phyloP scores from a whole-genome alignment of 75 land plant species.

The Adiantum capillusveneris region DNA sequence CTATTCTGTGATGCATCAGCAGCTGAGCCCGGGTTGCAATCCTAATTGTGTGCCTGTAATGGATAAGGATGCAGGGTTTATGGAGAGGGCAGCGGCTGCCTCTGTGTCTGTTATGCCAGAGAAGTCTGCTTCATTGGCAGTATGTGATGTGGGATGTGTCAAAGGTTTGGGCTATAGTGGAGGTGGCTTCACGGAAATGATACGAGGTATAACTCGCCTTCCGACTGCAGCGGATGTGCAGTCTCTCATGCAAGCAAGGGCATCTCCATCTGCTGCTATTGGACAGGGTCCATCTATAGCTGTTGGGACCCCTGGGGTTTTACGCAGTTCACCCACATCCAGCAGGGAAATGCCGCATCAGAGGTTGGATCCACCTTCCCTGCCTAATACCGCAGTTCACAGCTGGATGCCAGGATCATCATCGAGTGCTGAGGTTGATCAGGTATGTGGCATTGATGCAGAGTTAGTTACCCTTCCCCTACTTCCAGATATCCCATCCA shows the following conservation, averaged over 20 bases:
- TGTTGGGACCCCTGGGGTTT: not conserved
- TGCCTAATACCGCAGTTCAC: too few relatives aligned
- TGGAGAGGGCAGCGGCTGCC: constrained; percentile 1
- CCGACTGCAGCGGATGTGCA: constrained; percentile 5
- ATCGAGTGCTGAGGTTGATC: not conserved
- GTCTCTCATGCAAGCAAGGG: constrained; percentile 6
- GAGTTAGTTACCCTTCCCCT: not conserved
- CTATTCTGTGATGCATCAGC: not conserved
- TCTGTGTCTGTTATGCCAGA: not conserved
- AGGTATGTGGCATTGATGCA: not conserved
- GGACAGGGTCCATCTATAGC: not conserved
- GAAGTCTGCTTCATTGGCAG: not conserved
- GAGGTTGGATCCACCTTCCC: too few relatives aligned
- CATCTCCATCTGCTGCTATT: not conserved
- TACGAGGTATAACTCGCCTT: constrained; percentile 5
- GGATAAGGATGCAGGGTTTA: not conserved
- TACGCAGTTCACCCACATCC: not conserved
- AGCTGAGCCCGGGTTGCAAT: not conserved
- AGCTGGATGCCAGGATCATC: too few relatives aligned
- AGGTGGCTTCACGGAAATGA: constrained; percentile 5
- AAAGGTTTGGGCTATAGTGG: not conserved
- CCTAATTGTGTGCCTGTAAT: not conserved
- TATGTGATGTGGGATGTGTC: not conserved
- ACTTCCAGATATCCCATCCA: not conserved
- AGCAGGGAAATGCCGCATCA: not conserved